Evolutionary conservation across 164 flowering plant species (phyloP), one percentile per base, ranked within the genome.

Genomic region (Stephania yunnanensis): DNA sequence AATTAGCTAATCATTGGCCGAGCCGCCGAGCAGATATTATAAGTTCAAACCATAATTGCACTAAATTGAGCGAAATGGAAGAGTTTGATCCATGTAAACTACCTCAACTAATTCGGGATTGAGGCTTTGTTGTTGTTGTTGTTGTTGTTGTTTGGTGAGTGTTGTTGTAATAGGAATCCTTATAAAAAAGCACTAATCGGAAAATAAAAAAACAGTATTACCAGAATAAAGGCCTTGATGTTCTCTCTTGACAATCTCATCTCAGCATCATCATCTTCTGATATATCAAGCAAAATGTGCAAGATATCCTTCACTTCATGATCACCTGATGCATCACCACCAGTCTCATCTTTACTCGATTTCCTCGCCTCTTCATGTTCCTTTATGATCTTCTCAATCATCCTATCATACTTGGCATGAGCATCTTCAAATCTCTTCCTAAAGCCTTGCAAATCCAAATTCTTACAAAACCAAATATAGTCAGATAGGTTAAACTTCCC

Each of bases 181-280:
- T 25, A 25, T 25, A 25, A 25, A 25, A 25, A 25, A 25, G 25
- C 25, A 25, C 25, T 25, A 25, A 25, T 25, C 0, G 25, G 25
- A 25, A 25, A 25, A 25, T 25, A 25, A 25, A 7, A 7, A 7
- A 5, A 6, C 1, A 55, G 2, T 73, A 50, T 73, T 85, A 89
- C 95, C 90, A 86, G 30, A 36, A 87, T 71, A 22, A 89, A 72
- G 19, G 87, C 90, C 72, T 91, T 91, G 73, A 91, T 84, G 71
- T 88, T 83, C 36, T 82, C 80, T 72, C 84, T 83, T 1, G 85
- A 87, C 3, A 91, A 19, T 45, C 70, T 81, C 45, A 89, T 71
- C 74, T 88, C 92, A 7, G 85, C 64, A 11, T 70, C 77, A 11
- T 81, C 79, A 64, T 87, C 83, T 29, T 88, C 86, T 13, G 74